Evolutionary conservation across 2,329 filamentous ascomycete genomes (phyloP), one percentile per base, ranked within the genome.

Genomic region (Trichoderma polysporum): DNA sequence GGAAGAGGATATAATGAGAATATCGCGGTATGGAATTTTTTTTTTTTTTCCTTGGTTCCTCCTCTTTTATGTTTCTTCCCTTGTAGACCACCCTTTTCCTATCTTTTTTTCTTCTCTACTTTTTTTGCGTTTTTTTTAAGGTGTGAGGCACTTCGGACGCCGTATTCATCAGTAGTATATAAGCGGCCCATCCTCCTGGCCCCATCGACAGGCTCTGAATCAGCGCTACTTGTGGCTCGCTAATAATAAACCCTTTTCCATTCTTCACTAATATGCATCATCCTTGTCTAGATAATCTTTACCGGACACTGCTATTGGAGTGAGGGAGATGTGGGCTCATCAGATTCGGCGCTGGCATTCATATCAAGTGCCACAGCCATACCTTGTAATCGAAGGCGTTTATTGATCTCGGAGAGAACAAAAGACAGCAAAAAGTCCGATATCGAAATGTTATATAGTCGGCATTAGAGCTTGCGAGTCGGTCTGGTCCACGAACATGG

Each of bases 211-310:
- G 49, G 49, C 49, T 15, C 56, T 53, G 33, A 59, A 59, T 59
- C 63, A 66, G 63, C 63, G 45, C 63, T 66, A 66, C 54, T 39
- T 52, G 41, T 66, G 45, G 63, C 54, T 59, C 35, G 60, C 60
- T 54, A 63, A 63, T 54, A 63, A 63, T 63, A 63, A 54, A 47
- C 50, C 27, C 17, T 31, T 15, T 37, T 22, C 27, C 56, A 19
- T 33, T 13, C 25, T 45, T 27, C 37, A 19, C 47, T 37, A 61
- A 39, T 39, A 31, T 47, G 22, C 45, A 19, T 33, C 56, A 59
- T 59, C 56, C 56, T 59, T 33, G 56, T 47, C 27, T 29, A 12
- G 37, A 39, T 39, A 29, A 17, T 37, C 25, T 39, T 17, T 15
- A 52, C n/a, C n/a, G n/a, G n/a, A n/a, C n/a, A n/a, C n/a, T n/a